Conservation (phyloP, 2,329 filamentous ascomycete genomes). For the Alternaria gansuensis region DNA sequence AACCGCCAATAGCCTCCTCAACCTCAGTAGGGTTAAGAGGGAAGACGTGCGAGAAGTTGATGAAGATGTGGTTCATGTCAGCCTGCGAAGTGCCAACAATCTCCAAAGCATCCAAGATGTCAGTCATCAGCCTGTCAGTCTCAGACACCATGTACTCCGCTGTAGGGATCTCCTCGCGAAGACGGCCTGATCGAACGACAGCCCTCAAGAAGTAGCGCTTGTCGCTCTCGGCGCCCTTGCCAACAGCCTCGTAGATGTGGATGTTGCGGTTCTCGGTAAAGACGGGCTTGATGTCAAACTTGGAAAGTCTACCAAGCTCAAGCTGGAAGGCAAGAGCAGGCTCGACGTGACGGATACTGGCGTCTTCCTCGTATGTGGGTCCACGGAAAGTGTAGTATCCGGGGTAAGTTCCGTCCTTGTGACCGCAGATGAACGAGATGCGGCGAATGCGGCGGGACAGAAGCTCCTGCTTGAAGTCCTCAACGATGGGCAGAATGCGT, state of each 20-base stretch:
- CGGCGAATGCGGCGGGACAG: constrained; percentile 83
- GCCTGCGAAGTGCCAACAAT: constrained; percentile 99
- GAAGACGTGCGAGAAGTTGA: constrained; percentile 99
- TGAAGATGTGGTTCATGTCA: constrained; percentile 99
- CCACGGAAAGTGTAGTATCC: constrained; percentile 99
- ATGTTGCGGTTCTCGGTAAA: constrained; percentile 99
- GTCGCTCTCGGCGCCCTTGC: constrained; percentile 93
- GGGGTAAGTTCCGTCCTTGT: constrained; percentile 91
- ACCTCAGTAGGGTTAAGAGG: constrained; percentile 88
- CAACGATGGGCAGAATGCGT: constrained; percentile 78
- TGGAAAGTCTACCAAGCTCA: constrained; percentile 89
- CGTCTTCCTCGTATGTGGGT: constrained; percentile 86
- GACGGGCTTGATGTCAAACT: constrained; percentile 97
- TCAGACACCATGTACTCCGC: constrained; percentile 98
- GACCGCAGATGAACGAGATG: constrained; percentile 94
- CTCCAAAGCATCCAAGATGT: constrained; percentile 96
- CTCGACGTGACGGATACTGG: constrained; percentile 96
- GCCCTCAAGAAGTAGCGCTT: constrained; percentile 99
- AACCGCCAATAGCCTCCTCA: constrained; percentile 90
- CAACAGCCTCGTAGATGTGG: constrained; percentile 96
- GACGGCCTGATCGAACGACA: constrained; percentile 89
- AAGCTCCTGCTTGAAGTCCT: constrained; percentile 84
- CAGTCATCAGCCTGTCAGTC: constrained; percentile 94
- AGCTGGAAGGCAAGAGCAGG: constrained; percentile 98
- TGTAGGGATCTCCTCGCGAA: constrained; percentile 97